A percentile compares a stretch with the other conserved stretches of the same genome.
These are phyloP conservation scores for Eimeria falciformis DNA, from an alignment of 169 alveolate species.

Conservation along the genomic window DNA sequence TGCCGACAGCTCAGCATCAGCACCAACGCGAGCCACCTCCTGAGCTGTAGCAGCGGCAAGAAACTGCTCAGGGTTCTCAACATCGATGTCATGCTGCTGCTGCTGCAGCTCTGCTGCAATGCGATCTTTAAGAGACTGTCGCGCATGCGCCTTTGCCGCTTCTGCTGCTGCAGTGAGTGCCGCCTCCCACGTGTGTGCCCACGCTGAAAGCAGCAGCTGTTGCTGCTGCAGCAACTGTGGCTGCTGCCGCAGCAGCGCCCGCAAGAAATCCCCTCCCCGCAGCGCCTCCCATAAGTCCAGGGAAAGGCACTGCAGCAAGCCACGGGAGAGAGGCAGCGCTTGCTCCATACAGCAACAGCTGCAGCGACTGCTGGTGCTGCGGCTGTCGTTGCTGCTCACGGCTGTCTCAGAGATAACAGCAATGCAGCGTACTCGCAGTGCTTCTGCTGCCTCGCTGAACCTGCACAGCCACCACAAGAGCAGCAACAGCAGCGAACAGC, in stretches of 20 bases:
- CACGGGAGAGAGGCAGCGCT: slow-evolving; percentile 31
- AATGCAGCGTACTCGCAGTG: slow-evolving; percentile 47
- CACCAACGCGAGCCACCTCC: slow-evolving; percentile 34
- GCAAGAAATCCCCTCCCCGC: not conserved
- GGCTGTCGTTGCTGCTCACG: not conserved
- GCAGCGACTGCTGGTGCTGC: slow-evolving; percentile 3
- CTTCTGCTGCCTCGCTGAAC: slow-evolving; percentile 22
- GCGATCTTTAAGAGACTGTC: not conserved
- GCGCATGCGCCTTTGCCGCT: slow-evolving; percentile 12
- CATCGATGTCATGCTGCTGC: not conserved
- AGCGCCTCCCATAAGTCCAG: slow-evolving; percentile 36
- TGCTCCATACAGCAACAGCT: not conserved
- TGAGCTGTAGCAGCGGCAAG: slow-evolving; percentile 1
- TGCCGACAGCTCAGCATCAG: slow-evolving; percentile 23
- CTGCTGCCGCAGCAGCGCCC: slow-evolving; percentile 35
- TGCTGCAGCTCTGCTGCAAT: slow-evolving; percentile 30
- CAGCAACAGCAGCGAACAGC: not conserved
- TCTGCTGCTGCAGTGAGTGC: slow-evolving; percentile 47
- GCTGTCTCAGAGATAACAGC: slow-evolving; percentile 5
- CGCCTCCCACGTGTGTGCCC: not conserved
- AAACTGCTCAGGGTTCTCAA: slow-evolving; percentile 14
- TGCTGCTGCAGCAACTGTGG: slow-evolving; percentile 55
- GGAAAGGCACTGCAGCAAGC: slow-evolving; percentile 48
- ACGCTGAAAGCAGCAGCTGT: slow-evolving; percentile 29
- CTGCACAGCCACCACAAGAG: slow-evolving; percentile 15